phyloP scores from a whole-genome alignment of 1,284 basidiomycete genomes.

The Peniophora sp. region DNA sequence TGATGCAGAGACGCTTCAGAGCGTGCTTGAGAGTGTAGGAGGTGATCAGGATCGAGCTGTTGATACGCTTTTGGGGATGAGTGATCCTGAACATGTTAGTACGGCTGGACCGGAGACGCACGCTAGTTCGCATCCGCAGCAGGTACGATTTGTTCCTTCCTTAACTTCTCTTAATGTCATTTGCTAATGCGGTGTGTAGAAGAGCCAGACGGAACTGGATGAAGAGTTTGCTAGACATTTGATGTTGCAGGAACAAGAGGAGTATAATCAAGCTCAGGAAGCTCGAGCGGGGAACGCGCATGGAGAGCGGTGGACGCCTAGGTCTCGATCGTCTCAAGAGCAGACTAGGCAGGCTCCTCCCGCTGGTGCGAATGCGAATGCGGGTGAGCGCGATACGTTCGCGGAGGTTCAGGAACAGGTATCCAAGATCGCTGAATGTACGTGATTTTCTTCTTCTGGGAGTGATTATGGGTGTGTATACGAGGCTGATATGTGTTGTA shows the following conservation, averaged over 20 bases:
- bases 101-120: slow-evolving; percentile 11
- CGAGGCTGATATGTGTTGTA: neutral
- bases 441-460: slow-evolving; percentile 17
- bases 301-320: neutral
- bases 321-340: too few relatives aligned
- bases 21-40: slow-evolving; percentile 58
- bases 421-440: slow-evolving; percentile 68
- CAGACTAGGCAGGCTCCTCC: too few relatives aligned
- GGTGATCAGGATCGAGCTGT: slow-evolving; percentile 65
- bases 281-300: neutral
- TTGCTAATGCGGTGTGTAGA: slow-evolving; percentile 3
- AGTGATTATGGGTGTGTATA: neutral
- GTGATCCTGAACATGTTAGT: slow-evolving; percentile 62
- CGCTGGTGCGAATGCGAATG: neutral
- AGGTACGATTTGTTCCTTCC: neutral
- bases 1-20: slow-evolving; percentile 56
- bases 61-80: slow-evolving; percentile 71
- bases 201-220: slow-evolving; percentile 63
- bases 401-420: slow-evolving; percentile 66
- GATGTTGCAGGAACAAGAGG: slow-evolving; percentile 57
- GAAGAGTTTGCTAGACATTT: slow-evolving; percentile 68
- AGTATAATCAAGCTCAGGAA: slow-evolving; percentile 13
- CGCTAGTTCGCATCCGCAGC: slow-evolving; percentile 7
- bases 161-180: neutral
- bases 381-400: slow-evolving; percentile 36